Evolutionary conservation across 2,329 filamentous ascomycete species (phyloP).

Genomic region (Xylariaceae sp.): DNA sequence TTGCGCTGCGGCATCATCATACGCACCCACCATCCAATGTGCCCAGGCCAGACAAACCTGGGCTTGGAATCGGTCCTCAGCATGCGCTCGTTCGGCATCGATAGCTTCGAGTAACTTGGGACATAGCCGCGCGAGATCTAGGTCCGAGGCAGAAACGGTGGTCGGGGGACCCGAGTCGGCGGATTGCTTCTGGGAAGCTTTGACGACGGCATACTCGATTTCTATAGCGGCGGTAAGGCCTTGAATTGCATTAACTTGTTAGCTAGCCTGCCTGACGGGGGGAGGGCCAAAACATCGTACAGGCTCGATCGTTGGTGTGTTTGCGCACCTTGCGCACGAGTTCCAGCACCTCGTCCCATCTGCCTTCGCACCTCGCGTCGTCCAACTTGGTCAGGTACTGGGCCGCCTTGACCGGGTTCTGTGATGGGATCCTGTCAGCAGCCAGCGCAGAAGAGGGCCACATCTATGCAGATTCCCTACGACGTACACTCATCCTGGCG

Average conservation of each 20-base stretch:
- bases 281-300: slow-evolving; percentile 50
- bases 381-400: slow-evolving; percentile 82
- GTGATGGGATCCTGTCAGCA: slow-evolving; percentile 21
- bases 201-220: slow-evolving; percentile 62
- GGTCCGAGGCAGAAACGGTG: slow-evolving; percentile 39
- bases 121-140: slow-evolving; percentile 44
- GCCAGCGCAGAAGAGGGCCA: slow-evolving; percentile 14
- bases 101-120: slow-evolving; percentile 54
- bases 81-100: slow-evolving; percentile 50
- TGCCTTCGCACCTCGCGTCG: slow-evolving; percentile 78
- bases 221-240: slow-evolving; percentile 67
- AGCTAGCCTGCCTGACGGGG: slow-evolving; percentile 14
- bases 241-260: slow-evolving; percentile 34
- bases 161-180: slow-evolving; percentile 40
- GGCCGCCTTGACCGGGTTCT: slow-evolving; percentile 68
- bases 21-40: slow-evolving; percentile 72
- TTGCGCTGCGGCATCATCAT: slow-evolving; percentile 53
- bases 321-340: slow-evolving; percentile 90
- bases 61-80: slow-evolving; percentile 69
- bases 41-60: slow-evolving; percentile 81
- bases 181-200: slow-evolving; percentile 44
- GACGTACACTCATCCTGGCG: slow-evolving; percentile 32
- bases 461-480: not conserved
- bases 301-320: slow-evolving; percentile 79
- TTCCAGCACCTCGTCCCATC: slow-evolving; percentile 83